Evolutionary conservation across 257 asterid species (phyloP).

Genomic region (Forsythia viridissima): DNA sequence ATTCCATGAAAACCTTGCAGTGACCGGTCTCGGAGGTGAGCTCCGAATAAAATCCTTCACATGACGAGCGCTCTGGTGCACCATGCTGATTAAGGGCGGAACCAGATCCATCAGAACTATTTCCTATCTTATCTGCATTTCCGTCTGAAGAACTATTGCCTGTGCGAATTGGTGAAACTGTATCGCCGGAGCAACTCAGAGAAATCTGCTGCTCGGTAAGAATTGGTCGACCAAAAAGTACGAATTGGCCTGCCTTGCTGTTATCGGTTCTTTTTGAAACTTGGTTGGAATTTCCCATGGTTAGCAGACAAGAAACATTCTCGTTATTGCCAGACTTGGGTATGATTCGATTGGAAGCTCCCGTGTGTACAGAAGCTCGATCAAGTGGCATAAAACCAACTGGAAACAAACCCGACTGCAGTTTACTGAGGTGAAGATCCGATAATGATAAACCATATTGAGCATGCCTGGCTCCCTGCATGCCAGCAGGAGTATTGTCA

Average conservation of each 20-base stretch:
- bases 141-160: slow-evolving; percentile 56
- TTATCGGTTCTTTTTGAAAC: slow-evolving; percentile 28
- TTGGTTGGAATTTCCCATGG: slow-evolving; percentile 56
- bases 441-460: slow-evolving; percentile 67
- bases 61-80: slow-evolving; percentile 35
- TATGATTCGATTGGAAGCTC: slow-evolving; percentile 27
- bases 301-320: slow-evolving; percentile 58
- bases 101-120: slow-evolving; percentile 52
- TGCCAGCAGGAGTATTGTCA: slow-evolving; percentile 90
- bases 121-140: slow-evolving; percentile 43
- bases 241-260: slow-evolving; percentile 49
- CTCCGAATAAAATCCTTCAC: slow-evolving; percentile 45
- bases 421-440: slow-evolving; percentile 52
- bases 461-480: slow-evolving; percentile 99
- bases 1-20: slow-evolving; percentile 82
- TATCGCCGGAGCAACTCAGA: slow-evolving; percentile 48
- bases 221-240: slow-evolving; percentile 74
- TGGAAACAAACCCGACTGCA: slow-evolving; percentile 49
- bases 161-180: slow-evolving; percentile 38
- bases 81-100: slow-evolving; percentile 42
- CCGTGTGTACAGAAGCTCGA: slow-evolving; percentile 30
- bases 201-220: slow-evolving; percentile 67
- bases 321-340: slow-evolving; percentile 36
- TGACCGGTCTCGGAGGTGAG: slow-evolving; percentile 53
- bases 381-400: slow-evolving; percentile 42